Percentiles rank a stretch among this genome's conserved stretches.
Conservation (phyloP, 2,329 filamentous ascomycete genomes). For the Leptosphaerulina australis region DNA sequence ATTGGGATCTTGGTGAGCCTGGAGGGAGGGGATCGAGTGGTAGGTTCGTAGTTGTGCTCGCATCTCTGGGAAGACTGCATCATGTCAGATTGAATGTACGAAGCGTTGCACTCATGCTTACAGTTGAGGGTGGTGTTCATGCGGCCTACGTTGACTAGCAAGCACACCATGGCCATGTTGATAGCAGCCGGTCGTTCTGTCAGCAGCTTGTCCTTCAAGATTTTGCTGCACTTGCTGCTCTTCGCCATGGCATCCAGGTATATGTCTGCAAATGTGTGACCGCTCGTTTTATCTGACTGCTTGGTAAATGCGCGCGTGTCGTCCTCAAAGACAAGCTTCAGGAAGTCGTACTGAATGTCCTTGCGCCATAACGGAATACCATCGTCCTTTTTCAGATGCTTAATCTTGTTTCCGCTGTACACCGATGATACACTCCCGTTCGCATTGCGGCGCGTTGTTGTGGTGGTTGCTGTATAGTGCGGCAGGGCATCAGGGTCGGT, state of each 20-base stretch:
- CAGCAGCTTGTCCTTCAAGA: slow-evolving; percentile 93
- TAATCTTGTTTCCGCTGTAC: slow-evolving; percentile 76
- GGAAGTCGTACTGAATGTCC: slow-evolving; percentile 88
- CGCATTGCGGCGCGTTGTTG: slow-evolving; percentile 64
- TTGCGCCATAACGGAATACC: slow-evolving; percentile 84
- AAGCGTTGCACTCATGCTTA: slow-evolving; percentile 54
- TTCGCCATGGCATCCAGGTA: slow-evolving; percentile 99
- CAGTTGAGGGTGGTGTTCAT: slow-evolving; percentile 99
- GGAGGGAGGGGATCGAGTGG: slow-evolving; percentile 94
- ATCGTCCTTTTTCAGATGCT: slow-evolving; percentile 86
- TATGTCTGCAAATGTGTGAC: slow-evolving; percentile 82
- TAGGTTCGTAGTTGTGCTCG: slow-evolving; percentile 96
- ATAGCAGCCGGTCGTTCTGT: slow-evolving; percentile 90
- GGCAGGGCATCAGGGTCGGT: slow-evolving; percentile 38
- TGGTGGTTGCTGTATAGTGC: slow-evolving; percentile 57
- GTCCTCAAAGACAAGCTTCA: slow-evolving; percentile 80
- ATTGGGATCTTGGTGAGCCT: slow-evolving; percentile 91
- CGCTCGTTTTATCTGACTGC: slow-evolving; percentile 80
- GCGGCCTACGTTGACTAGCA: slow-evolving; percentile 93
- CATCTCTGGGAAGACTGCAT: slow-evolving; percentile 96
- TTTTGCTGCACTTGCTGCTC: slow-evolving; percentile 99
- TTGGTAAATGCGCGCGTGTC: slow-evolving; percentile 83
- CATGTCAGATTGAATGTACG: slow-evolving; percentile 10
- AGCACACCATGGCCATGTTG: slow-evolving; percentile 99
- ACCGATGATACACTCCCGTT: slow-evolving; percentile 70